Percentiles rank a stretch among this genome's conserved stretches.
phyloP scores from a whole-genome alignment of 1,284 basidiomycete genomes.

The Cerrena zonata region DNA sequence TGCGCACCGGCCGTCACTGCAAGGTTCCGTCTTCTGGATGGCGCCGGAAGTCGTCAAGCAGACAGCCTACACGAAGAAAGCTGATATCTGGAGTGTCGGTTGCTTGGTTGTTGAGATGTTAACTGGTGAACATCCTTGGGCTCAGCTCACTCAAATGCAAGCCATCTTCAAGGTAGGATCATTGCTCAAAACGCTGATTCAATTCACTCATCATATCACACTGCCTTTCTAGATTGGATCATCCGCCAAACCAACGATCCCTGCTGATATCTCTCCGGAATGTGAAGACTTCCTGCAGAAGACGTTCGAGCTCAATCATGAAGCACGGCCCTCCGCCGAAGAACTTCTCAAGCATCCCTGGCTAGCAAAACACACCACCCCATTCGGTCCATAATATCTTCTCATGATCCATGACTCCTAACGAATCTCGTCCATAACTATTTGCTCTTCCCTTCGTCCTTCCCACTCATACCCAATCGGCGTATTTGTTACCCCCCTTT shows the following conservation, averaged over 20 bases:
- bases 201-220: background rate
- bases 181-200: background rate
- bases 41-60: slow-evolving; percentile 98
- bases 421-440: background rate
- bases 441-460: slow-evolving; percentile 4
- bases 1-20: slow-evolving; percentile 83
- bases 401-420: slow-evolving; percentile 1
- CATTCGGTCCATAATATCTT: slow-evolving; percentile 11
- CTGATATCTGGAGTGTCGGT: slow-evolving; percentile 98
- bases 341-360: slow-evolving; percentile 75
- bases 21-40: slow-evolving; percentile 99
- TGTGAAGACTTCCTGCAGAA: slow-evolving; percentile 78
- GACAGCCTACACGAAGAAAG: slow-evolving; percentile 87
- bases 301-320: slow-evolving; percentile 83
- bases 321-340: slow-evolving; percentile 74
- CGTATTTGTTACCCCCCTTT: background rate
- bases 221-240: slow-evolving; percentile 69
- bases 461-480: background rate
- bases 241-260: slow-evolving; percentile 76
- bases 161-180: slow-evolving; percentile 82
- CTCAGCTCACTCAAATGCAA: slow-evolving; percentile 97
- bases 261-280: slow-evolving; percentile 81
- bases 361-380: slow-evolving; percentile 35
- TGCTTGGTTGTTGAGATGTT: slow-evolving; percentile 98
- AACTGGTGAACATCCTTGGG: slow-evolving; percentile 95